phyloP scores from a whole-genome alignment of 192 early-diverging fungal species.

The Oehlia diaphana region DNA sequence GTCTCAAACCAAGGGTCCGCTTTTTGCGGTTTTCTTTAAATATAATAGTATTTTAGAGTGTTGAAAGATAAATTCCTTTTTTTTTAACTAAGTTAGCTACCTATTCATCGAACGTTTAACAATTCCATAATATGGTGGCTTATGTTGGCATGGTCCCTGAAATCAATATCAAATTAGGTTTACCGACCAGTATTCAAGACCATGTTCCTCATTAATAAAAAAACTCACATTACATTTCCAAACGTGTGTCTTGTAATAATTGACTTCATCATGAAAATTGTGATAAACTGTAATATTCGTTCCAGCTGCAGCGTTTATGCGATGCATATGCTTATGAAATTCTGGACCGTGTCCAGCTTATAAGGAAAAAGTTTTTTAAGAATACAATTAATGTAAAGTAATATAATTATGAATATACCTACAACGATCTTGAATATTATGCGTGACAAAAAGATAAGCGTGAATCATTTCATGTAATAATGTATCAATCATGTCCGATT shows the following conservation, averaged over 20 bases:
- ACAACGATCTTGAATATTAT: slow-evolving; percentile 49
- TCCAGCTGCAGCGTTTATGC: slow-evolving; percentile 53
- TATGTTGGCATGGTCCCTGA: slow-evolving; percentile 52
- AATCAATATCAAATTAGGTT: not conserved
- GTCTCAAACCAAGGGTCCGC: slow-evolving; percentile 64
- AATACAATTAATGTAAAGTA: not conserved
- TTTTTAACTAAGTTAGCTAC: slow-evolving; percentile 15
- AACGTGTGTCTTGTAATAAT: slow-evolving; percentile 62
- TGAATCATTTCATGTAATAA: slow-evolving; percentile 74
- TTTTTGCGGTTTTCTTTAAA: slow-evolving; percentile 56
- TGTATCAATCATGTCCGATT: slow-evolving; percentile 61
- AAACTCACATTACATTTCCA: slow-evolving; percentile 61
- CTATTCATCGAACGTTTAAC: slow-evolving; percentile 65
- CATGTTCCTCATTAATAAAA: not conserved
- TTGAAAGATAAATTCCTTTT: not conserved
- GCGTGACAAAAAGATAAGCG: slow-evolving; percentile 64
- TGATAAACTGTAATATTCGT: slow-evolving; percentile 67
- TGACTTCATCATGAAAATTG: slow-evolving; percentile 67
- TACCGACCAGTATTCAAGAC: not conserved
- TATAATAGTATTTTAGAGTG: not conserved
- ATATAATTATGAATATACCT: not conserved
- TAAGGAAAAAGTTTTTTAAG: not conserved
- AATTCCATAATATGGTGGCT: slow-evolving; percentile 59
- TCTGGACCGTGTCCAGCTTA: slow-evolving; percentile 62
- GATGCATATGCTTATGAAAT: slow-evolving; percentile 52